Evolutionary conservation across 345 rosid genomes (phyloP).

Genomic region (Kandelia obovata): DNA sequence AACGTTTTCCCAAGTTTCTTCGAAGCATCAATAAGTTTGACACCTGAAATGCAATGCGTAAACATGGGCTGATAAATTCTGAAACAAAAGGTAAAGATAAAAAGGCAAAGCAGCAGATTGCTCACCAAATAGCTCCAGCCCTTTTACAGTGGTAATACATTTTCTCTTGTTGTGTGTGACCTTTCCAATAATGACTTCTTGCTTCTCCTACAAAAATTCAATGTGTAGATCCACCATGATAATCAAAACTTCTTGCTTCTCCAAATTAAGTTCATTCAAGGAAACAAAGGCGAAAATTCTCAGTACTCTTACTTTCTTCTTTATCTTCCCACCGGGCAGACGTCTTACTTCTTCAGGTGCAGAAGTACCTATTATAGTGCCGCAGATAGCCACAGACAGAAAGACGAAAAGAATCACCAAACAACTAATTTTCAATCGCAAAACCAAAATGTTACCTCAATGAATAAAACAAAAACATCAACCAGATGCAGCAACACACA

Average conservation of each 20-base stretch:
- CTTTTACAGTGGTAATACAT: slow-evolving; percentile 87
- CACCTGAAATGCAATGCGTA: slow-evolving; percentile 42
- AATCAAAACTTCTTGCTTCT: no score
- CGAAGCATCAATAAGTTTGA: slow-evolving; percentile 89
- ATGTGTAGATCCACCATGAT: neutral
- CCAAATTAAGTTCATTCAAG: no score
- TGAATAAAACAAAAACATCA: neutral
- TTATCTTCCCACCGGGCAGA: slow-evolving; percentile 87
- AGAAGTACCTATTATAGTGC: slow-evolving; percentile 34
- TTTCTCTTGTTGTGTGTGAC: slow-evolving; percentile 90
- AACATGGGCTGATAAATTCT: neutral
- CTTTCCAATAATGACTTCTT: slow-evolving; percentile 85
- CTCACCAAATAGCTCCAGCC: slow-evolving; percentile 92
- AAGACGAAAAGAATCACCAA: neutral
- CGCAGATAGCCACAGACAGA: no score
- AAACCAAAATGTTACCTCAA: no score
- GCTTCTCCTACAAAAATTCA: slow-evolving; percentile 58
- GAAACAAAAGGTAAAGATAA: slow-evolving; percentile 11
- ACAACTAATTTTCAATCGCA: neutral
- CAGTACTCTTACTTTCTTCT: slow-evolving; percentile 70
- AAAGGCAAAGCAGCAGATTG: neutral
- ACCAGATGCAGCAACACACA: neutral
- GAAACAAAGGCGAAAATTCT: neutral
- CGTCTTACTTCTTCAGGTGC: slow-evolving; percentile 77
- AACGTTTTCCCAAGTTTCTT: slow-evolving; percentile 94